Percentiles rank a stretch among this genome's conserved stretches.
These are phyloP conservation scores for Peniophora sp. DNA, from an alignment of 1,284 basidiomycete genomes.

Conservation along the genomic window DNA sequence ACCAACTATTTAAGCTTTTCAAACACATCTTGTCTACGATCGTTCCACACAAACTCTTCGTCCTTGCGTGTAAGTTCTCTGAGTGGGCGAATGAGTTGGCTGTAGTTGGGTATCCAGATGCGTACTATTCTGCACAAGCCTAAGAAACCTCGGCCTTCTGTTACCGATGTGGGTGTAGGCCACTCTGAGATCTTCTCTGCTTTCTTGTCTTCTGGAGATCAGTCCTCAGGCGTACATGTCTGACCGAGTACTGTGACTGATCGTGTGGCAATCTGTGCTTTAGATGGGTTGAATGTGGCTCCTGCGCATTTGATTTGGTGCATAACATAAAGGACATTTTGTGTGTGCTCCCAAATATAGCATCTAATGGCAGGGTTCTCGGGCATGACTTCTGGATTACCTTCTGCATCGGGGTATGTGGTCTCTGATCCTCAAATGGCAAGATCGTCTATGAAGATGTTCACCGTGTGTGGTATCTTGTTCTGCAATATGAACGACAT, in stretches of 20 bases:
- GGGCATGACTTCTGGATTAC: constrained; percentile 18
- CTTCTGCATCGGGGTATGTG: constrained; percentile 13
- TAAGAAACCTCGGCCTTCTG: constrained; percentile 22
- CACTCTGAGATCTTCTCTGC: constrained; percentile 21
- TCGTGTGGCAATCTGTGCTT: constrained; percentile 9
- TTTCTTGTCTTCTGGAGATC: constrained; percentile 18
- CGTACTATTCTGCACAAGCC: constrained; percentile 19
- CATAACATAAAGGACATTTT: constrained; percentile 21
- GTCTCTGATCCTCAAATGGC: constrained; percentile 7
- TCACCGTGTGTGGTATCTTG: constrained; percentile 16
- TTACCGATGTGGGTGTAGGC: constrained; percentile 13
- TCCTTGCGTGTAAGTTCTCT: constrained; percentile 17
- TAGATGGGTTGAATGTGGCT: constrained; percentile 14
- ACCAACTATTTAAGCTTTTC: constrained; percentile 20
- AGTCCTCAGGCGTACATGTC: constrained; percentile 14
- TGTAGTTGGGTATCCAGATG: constrained; percentile 23
- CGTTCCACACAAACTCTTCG: constrained; percentile 18
- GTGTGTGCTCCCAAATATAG: constrained; percentile 28
- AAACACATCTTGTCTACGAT: constrained; percentile 16
- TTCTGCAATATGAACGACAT: constrained; percentile 4
- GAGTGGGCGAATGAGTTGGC: constrained; percentile 15
- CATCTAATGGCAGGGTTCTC: constrained; percentile 24
- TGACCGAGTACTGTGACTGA: constrained; percentile 15
- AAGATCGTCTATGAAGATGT: constrained; percentile 18
- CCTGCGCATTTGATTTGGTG: constrained; percentile 14